These are phyloP conservation scores for Cylindrotheca fusiformis DNA, from an alignment of 108 stramenopile genomes.

Conservation along the genomic window DNA sequence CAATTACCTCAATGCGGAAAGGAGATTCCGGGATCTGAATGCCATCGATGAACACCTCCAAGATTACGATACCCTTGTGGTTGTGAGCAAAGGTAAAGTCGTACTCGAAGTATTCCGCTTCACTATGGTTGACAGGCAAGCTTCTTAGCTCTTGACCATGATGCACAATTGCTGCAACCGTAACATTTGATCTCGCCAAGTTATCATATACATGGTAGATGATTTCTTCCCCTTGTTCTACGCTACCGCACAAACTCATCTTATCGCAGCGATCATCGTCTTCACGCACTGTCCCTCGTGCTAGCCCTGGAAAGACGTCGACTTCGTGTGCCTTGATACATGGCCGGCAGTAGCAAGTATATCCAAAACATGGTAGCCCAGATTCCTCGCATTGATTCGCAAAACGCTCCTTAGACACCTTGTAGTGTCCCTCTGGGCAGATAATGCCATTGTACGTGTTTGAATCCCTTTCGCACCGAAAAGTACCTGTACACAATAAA, in stretches of 20 bases:
- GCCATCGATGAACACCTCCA: slow-evolving; percentile 26
- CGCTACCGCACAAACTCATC: slow-evolving; percentile 27
- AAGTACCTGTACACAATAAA: neutral
- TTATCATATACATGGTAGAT: slow-evolving; percentile 18
- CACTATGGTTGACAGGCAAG: neutral
- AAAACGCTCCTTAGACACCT: slow-evolving; percentile 1
- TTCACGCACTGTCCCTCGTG: neutral
- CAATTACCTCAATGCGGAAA: slow-evolving; percentile 20
- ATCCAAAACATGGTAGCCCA: slow-evolving; percentile 12
- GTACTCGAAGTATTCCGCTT: neutral
- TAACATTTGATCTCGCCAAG: neutral
- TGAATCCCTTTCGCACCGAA: slow-evolving; percentile 8
- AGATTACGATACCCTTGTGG: slow-evolving; percentile 5
- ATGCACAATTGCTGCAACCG: neutral
- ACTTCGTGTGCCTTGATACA: neutral
- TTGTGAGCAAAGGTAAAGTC: slow-evolving; percentile 14
- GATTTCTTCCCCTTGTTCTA: slow-evolving; percentile 12
- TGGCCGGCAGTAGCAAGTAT: neutral
- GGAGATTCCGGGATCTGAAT: slow-evolving; percentile 32
- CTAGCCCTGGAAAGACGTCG: neutral
- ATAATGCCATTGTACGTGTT: slow-evolving; percentile 25
- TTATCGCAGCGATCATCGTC: slow-evolving; percentile 20
- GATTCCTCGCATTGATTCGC: slow-evolving; percentile 7
- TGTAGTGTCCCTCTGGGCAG: slow-evolving; percentile 29
- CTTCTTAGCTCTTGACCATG: neutral